Evolutionary conservation across 352 stramenopile species (phyloP), one percentile per base, ranked within the genome.

Genomic region (Phytophthora sp.): DNA sequence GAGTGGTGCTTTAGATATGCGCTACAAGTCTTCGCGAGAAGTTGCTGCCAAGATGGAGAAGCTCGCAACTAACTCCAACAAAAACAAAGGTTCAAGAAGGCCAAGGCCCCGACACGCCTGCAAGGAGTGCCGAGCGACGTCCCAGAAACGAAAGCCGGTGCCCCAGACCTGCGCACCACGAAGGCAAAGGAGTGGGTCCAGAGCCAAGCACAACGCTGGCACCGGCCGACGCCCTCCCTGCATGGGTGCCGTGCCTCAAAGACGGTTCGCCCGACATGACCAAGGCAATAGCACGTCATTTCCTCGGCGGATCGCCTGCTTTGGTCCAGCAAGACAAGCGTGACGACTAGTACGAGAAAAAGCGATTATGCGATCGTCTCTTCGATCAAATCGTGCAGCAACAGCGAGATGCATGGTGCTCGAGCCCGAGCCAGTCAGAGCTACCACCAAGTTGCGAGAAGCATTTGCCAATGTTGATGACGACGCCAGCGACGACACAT

Each of bases 261-360:
- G 67, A 76, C 18, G 67, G 67, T 31, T 69, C 62, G 3, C 67
- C 62, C 12, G 62, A 76, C 43, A 68, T 69, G 55, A 62, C 51
- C 18, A 76, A 65, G 21, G 45, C 60, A 13, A 43, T 61, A n/a
- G 35, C 67, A 3, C 55, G 67, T 5, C 43, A 69, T 17, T 76
- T 76, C 37, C 60, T 76, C 23, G 49, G 52, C 21, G 37, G 31
- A n/a, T 65, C 67, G 3, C 58, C 64, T 32, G 52, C 42, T 2
- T 48, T 72, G 32, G 11, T 53, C 17, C 42, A 62, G 21, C 21
- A 53, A 5, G 58, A 69, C 28, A 60, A 57, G 24, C 27, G 62
- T 44, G 62, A 62, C 7, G 21, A 65, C 6, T n/a, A n/a, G n/a
- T 72, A 72, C 34, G 46, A 64, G 34, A 62, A 35, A 17, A 69